A percentile compares a stretch with the other conserved stretches of the same genome.
These are phyloP conservation scores for Eimeria sp. DNA, from an alignment of 169 alveolate species.

Conservation along the genomic window DNA sequence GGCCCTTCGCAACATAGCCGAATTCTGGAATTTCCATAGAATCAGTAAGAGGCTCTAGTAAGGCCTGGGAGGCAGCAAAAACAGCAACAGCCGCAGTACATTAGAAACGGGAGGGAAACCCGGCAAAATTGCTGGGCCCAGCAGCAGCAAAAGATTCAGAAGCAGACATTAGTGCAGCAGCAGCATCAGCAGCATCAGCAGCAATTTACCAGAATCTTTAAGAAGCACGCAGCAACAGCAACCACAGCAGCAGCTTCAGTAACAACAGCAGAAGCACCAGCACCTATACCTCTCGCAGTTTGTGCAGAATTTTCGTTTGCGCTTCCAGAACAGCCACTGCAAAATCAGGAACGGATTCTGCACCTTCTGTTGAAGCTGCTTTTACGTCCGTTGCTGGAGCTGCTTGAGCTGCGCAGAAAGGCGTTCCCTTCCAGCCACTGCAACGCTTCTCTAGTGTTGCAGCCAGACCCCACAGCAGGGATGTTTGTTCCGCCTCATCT, in stretches of 20 bases:
- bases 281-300: conserved; percentile 42
- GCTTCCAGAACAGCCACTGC: conserved; percentile 63
- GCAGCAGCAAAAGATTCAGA: conserved; percentile 17
- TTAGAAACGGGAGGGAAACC: not conserved
- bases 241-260: conserved; percentile 10
- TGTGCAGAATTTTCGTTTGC: conserved; percentile 8
- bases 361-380: conserved; percentile 25
- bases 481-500: conserved; percentile 17
- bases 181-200: conserved; percentile 32
- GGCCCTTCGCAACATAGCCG: not conserved
- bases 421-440: not conserved
- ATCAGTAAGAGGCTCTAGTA: conserved; percentile 61
- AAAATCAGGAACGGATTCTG: conserved; percentile 37
- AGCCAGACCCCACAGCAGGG: conserved; percentile 55
- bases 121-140: not conserved
- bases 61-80: conserved; percentile 30
- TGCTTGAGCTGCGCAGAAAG: not conserved
- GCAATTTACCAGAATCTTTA: not conserved
- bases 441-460: conserved; percentile 17
- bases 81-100: not conserved
- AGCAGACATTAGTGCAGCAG: not conserved
- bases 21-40: not conserved
- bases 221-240: not conserved
- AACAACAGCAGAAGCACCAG: conserved; percentile 11
- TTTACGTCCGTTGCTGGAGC: not conserved